Evolutionary conservation across 2,329 filamentous ascomycete genomes (phyloP).

Genomic region (Stemphylium vesicarium): DNA sequence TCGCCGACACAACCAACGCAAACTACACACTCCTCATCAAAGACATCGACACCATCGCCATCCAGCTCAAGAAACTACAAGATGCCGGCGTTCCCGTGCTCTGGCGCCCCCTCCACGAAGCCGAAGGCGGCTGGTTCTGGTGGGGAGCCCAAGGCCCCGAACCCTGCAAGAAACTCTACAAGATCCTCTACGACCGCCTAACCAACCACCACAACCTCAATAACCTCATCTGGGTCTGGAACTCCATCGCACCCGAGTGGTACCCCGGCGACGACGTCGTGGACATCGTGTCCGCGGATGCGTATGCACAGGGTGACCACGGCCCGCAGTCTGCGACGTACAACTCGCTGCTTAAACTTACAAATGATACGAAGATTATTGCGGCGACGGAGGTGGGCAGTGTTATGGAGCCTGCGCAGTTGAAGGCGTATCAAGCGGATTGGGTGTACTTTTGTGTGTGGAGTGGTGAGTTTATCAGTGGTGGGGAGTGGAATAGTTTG

Average conservation of each 20-base stretch:
- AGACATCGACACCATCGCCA: constrained; percentile 58
- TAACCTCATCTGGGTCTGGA: constrained; percentile 61
- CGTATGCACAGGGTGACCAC: constrained; percentile 53
- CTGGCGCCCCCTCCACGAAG: constrained; percentile 59
- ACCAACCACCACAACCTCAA: constrained; percentile 54
- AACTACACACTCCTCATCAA: constrained; percentile 58
- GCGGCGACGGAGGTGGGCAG: constrained; percentile 57
- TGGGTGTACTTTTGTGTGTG: constrained; percentile 59
- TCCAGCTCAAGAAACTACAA: constrained; percentile 54
- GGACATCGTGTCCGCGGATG: constrained; percentile 57
- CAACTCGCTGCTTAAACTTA: constrained; percentile 53
- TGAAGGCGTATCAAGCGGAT: constrained; percentile 55
- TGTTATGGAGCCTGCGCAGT: constrained; percentile 52
- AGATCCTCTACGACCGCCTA: constrained; percentile 54
- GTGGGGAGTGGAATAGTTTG: constrained; percentile 51
- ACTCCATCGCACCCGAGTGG: constrained; percentile 55
- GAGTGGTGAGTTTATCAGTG: constrained; percentile 54
- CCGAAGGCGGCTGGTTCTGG: constrained; percentile 61
- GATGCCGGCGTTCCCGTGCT: constrained; percentile 55
- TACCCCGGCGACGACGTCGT: constrained; percentile 57
- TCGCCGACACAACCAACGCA: constrained; percentile 52
- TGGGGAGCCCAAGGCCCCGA: constrained; percentile 59
- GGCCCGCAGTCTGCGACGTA: constrained; percentile 55
- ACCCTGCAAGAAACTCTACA: constrained; percentile 54
- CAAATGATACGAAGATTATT: constrained; percentile 56